Conservation (phyloP, 106 monocot species). For the Ottelia alismoides region DNA sequence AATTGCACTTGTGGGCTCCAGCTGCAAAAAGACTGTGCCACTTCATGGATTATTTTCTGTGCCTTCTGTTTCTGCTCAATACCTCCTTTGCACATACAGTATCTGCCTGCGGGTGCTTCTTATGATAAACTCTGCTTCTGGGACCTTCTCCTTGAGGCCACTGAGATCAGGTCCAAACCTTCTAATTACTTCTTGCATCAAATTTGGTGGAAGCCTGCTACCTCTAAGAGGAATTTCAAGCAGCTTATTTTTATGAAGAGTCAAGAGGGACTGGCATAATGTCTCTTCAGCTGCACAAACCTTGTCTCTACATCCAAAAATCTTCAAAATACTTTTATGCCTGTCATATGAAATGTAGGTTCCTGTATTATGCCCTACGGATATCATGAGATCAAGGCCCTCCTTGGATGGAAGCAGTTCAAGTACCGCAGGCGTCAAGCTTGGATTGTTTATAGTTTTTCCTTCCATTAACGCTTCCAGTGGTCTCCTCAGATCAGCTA, state of each 20-base stretch:
- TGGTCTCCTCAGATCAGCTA: conserved; percentile 68
- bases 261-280: conserved; percentile 28
- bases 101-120: conserved; percentile 45
- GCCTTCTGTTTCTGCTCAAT: conserved; percentile 55
- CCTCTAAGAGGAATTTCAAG: conserved; percentile 55
- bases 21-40: conserved; percentile 23
- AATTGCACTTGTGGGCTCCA: neutral
- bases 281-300: conserved; percentile 39
- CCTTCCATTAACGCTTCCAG: conserved; percentile 67
- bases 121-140: conserved; percentile 38
- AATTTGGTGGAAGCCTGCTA: conserved; percentile 36
- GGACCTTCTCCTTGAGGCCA: conserved; percentile 34
- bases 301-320: conserved; percentile 40
- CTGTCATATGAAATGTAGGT: conserved; percentile 63
- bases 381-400: conserved; percentile 35
- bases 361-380: conserved; percentile 48
- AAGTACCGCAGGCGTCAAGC: conserved; percentile 23
- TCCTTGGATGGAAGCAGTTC: conserved; percentile 45
- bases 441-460: conserved; percentile 39
- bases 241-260: conserved; percentile 41
- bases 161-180: conserved; percentile 60
- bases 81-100: conserved; percentile 40
- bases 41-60: conserved; percentile 37
- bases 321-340: conserved; percentile 32
- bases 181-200: conserved; percentile 70